Evolutionary conservation across 257 asterid species (phyloP).

Genomic region (Dorcoceras hygrometricum): DNA sequence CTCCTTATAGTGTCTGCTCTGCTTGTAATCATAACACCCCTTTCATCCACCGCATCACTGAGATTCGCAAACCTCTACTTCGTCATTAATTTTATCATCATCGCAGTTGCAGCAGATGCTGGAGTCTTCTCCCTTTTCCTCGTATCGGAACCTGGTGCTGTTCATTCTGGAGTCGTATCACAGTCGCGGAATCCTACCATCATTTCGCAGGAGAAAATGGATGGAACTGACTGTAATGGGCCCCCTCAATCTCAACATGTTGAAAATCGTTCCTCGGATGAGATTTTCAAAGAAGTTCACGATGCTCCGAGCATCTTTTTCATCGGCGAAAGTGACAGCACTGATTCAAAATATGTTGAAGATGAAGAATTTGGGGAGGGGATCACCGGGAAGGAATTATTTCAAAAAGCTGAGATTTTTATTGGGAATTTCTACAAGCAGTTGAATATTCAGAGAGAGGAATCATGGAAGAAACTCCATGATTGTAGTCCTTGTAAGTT

Average conservation of each 20-base stretch:
- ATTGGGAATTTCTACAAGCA: constrained; percentile 62
- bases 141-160: constrained; percentile 18
- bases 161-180: neutral
- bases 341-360: constrained; percentile 21
- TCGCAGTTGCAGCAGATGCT: constrained; percentile 54
- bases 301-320: constrained; percentile 42
- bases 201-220: neutral
- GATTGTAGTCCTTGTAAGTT: no score
- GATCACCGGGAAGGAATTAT: constrained; percentile 46
- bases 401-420: constrained; percentile 55
- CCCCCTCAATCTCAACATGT: constrained; percentile 4
- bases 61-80: constrained; percentile 50
- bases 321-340: constrained; percentile 26
- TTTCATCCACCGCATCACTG: constrained; percentile 40
- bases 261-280: constrained; percentile 27
- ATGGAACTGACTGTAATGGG: neutral
- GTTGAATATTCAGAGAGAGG: constrained; percentile 66
- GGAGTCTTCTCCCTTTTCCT: constrained; percentile 55
- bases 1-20: constrained; percentile 35
- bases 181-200: neutral
- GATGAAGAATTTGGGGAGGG: constrained; percentile 26
- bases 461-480: constrained; percentile 43
- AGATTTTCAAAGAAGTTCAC: constrained; percentile 14
- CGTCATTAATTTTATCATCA: constrained; percentile 48
- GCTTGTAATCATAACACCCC: constrained; percentile 37